A percentile compares a stretch with the other conserved stretches of the same genome.
These are phyloP conservation scores for Colletotrichum sp. DNA, from an alignment of 2,329 filamentous ascomycete genomes.

Conservation along the genomic window DNA sequence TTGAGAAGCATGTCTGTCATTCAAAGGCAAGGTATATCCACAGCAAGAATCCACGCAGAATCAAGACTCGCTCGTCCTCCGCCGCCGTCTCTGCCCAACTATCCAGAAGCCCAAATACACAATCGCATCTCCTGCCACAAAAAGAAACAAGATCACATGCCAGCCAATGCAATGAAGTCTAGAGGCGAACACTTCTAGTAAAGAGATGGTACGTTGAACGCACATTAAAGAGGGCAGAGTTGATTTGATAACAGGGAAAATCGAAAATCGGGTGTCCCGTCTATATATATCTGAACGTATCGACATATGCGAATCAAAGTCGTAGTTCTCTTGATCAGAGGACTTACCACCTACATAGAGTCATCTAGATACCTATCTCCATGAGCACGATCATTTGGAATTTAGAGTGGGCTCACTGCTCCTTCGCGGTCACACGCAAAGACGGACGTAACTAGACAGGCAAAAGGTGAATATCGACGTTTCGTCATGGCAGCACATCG, in stretches of 20 bases:
- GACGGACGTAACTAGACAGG: background rate
- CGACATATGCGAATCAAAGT: background rate
- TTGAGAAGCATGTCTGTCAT: no score
- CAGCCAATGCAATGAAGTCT: background rate
- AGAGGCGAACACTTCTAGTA: accelerated
- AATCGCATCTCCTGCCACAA: background rate
- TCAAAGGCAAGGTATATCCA: background rate
- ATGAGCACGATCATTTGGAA: background rate
- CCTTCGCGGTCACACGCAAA: background rate
- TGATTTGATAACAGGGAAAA: background rate
- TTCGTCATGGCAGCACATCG: no score
- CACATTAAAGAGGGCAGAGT: background rate
- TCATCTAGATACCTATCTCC: background rate
- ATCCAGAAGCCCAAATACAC: background rate
- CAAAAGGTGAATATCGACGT: no score
- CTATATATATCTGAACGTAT: background rate
- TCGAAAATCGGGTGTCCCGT: background rate
- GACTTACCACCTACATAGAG: background rate
- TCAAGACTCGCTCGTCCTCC: background rate
- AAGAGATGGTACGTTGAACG: background rate
- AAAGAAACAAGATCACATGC: accelerated
- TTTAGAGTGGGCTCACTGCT: background rate
- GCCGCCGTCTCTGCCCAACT: background rate
- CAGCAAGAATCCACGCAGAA: background rate
- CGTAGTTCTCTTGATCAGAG: background rate